phyloP scores from a whole-genome alignment of 768 basidiomycete species.

The Podaxis sp. region DNA sequence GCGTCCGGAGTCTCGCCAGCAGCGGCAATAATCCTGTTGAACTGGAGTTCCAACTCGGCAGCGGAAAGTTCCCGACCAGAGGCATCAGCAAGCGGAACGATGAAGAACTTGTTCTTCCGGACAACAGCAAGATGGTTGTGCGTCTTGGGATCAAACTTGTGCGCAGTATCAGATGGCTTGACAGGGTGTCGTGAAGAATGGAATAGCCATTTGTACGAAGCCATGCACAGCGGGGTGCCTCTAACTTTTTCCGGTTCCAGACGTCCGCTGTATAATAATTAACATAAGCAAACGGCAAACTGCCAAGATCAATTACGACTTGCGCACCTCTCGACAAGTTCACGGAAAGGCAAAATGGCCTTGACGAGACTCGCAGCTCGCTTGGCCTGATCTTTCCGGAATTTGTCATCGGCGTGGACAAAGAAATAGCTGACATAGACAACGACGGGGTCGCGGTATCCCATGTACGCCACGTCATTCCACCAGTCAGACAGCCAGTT shows the following conservation, averaged over 20 bases:
- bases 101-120: slow-evolving; percentile 89
- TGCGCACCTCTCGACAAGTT: slow-evolving; percentile 76
- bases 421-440: slow-evolving; percentile 96
- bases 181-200: slow-evolving; percentile 89
- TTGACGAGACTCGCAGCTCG: slow-evolving; percentile 84
- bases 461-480: slow-evolving; percentile 92
- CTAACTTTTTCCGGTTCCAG: slow-evolving; percentile 88
- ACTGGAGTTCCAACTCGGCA: slow-evolving; percentile 80
- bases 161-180: slow-evolving; percentile 79
- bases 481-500: slow-evolving; percentile 99
- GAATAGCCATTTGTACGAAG: slow-evolving; percentile 97
- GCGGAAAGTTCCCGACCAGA: slow-evolving; percentile 73
- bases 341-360: slow-evolving; percentile 82
- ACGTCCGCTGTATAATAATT: slow-evolving; percentile 45
- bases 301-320: neutral
- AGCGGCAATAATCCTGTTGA: slow-evolving; percentile 63
- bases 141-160: slow-evolving; percentile 69
- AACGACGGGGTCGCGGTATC: slow-evolving; percentile 85
- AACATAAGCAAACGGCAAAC: neutral
- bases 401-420: slow-evolving; percentile 72
- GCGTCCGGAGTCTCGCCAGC: slow-evolving; percentile 47
- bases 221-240: slow-evolving; percentile 82
- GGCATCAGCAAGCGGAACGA: slow-evolving; percentile 66
- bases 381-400: slow-evolving; percentile 53
- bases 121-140: slow-evolving; percentile 91